These are phyloP conservation scores for Spinacia oleracea DNA, from an alignment of 179 eudicot species.

Conservation along the genomic window DNA sequence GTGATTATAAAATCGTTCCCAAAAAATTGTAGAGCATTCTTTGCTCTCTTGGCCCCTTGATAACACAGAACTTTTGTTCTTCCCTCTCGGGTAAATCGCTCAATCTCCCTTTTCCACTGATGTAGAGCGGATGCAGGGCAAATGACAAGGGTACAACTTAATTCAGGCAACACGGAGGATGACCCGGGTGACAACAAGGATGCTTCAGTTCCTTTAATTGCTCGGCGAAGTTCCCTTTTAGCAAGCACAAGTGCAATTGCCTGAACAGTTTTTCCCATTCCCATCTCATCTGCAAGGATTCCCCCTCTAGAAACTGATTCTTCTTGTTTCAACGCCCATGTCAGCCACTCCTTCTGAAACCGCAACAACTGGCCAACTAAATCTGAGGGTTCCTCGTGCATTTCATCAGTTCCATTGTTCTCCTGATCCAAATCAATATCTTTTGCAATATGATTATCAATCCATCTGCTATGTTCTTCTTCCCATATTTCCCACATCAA, in stretches of 20 bases:
- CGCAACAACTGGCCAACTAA: conserved; percentile 64
- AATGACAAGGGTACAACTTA: conserved; percentile 76
- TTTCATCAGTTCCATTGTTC: conserved; percentile 49
- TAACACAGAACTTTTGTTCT: conserved; percentile 71
- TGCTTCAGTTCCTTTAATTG: conserved; percentile 29
- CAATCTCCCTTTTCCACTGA: conserved; percentile 85
- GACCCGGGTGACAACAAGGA: conserved; percentile 38
- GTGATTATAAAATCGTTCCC: conserved; percentile 81
- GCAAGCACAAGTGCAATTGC: conserved; percentile 94
- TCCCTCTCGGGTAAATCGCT: conserved; percentile 66
- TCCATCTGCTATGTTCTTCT: conserved; percentile 67
- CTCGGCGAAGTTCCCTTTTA: conserved; percentile 54
- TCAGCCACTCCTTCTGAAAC: conserved; percentile 91
- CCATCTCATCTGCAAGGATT: conserved; percentile 97
- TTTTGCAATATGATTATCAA: conserved; percentile 37
- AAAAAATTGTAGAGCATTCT: conserved; percentile 45
- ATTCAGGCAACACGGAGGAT: conserved; percentile 45
- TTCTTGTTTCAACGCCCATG: conserved; percentile 93
- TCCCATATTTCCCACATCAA: conserved; percentile 88
- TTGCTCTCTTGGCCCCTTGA: conserved; percentile 82
- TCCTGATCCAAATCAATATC: conserved; percentile 51
- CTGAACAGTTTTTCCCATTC: conserved; percentile 91
- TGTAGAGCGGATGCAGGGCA: conserved; percentile 80
- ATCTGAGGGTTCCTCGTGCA: conserved; percentile 56
- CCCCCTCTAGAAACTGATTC: conserved; percentile 70